A percentile compares a stretch with the other conserved stretches of the same genome.
Evolutionary conservation across 192 early-diverging fungal species (phyloP).

Genomic region (Polychytrium aggregatum): DNA sequence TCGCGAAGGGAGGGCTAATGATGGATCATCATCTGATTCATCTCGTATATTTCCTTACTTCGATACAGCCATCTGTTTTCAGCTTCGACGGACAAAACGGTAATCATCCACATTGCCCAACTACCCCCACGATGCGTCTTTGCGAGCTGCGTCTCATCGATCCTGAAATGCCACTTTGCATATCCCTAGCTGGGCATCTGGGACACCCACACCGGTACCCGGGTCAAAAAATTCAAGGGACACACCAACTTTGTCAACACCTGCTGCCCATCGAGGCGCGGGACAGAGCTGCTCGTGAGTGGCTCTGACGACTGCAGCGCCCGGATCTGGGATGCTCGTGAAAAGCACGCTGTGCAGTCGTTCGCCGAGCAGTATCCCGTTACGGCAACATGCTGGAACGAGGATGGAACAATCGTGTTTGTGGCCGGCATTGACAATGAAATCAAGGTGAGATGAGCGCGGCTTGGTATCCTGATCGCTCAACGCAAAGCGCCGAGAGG

Average conservation of each 20-base stretch:
- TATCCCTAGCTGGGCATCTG: constrained; percentile 67
- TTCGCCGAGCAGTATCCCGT: constrained; percentile 41
- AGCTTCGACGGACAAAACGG: constrained; percentile 64
- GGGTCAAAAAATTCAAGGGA: constrained; percentile 66
- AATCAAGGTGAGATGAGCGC: constrained; percentile 43
- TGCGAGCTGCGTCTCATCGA: too few species aligned
- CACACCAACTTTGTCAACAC: constrained; percentile 79
- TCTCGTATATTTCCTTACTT: background rate
- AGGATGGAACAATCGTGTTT: constrained; percentile 69
- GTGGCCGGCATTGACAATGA: constrained; percentile 83
- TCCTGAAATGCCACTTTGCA: too few species aligned
- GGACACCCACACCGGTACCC: constrained; percentile 74
- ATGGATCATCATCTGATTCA: background rate
- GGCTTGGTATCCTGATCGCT: background rate
- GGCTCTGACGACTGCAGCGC: constrained; percentile 78
- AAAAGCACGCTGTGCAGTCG: constrained; percentile 22
- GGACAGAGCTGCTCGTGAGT: constrained; percentile 67
- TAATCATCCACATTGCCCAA: too few species aligned
- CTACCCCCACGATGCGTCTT: too few species aligned
- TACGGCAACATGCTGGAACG: constrained; percentile 64
- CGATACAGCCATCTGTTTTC: constrained; percentile 59
- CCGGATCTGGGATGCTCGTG: constrained; percentile 38
- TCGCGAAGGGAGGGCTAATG: background rate
- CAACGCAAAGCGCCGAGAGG: too few species aligned
- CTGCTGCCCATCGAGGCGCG: constrained; percentile 53